Base-by-base conservation (phyloP, 805 yeast species). In the Metschnikowia matae region DNA sequence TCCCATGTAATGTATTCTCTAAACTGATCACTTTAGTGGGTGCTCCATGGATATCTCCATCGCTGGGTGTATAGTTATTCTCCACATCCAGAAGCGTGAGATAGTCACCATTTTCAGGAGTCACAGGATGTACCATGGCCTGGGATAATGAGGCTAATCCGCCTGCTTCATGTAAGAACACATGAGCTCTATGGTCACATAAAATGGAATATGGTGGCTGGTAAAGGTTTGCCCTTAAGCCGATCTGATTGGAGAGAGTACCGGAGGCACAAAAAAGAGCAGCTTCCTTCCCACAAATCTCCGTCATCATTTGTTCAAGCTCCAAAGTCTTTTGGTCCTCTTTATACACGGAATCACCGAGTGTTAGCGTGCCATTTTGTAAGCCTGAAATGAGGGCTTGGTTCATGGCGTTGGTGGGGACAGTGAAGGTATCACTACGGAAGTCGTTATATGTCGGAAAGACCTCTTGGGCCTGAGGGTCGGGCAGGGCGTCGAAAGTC, bases 1-100 rank as follows among this genome's bases (percentile, higher is more conserved):
- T 75, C 21, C 98, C 98, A 59, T 87, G 91, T 44, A 90, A 62
- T 3, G 97, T 91, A 71, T 91, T 91, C 64, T 91, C 98, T 58
- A 92, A 74, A 5, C 92, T 84, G 58, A 91, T 79, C 40, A 92
- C 78, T 61, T 79, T 82, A 5, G 97, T 92, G 45, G 97, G 96
- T 2, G 97, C 96, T 37, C 77, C 78, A 65, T 91, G 97, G 57
- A 89, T 83, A 62, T 89, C 92, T 32, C 88, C 91, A 59, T 85
- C 90, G 56, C 85, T 87, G 14, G 84, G 82, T 38, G 81, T 73
- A 56, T 77, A 79, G 54, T 79, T 71, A n/a, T 75, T 76, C 54
- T 78, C 67, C 49, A 91, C 79, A 61, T 91, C 97, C 55, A 88
- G 94, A 49, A 89, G 65, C 3, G 97, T 90, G 62, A 91, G 60